Base-by-base conservation (phyloP, 805 yeast species). In the Phaffomyces opuntiae region DNA sequence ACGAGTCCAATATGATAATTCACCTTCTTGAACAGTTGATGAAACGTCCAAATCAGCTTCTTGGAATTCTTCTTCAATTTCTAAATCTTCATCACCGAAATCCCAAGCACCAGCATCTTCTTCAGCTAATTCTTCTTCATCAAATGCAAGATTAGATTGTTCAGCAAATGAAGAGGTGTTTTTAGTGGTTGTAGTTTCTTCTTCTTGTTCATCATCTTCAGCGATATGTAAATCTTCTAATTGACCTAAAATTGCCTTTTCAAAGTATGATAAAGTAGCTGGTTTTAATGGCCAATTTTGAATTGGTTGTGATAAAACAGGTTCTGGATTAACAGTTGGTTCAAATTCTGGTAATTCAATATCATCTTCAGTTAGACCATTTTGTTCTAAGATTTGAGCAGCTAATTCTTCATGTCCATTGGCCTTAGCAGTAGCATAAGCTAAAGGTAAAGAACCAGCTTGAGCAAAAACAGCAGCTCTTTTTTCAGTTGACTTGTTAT, bases 361-460 rank as follows among this genome's bases (percentile, higher is more conserved):
- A 46, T 85, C 85, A 37, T 70, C 69, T 53, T 77, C 80, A 26
- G 73, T 69, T 24, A 86, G 59, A 7, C 84, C 96, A 25, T 90
- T 77, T 49, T 84, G 81, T 37, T 75, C 77, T 53, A 88, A 68
- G 47, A 87, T 83, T 45, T 78, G 74, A 40, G 79, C 77, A 25
- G 96, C 96, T 45, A 83, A 69, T 27, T 80, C 89, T 36, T 73
- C 78, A 51, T 89, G 74, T 4, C 96, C 96, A 55, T 82, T 86
- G 27, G 93, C 72, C 63, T 85, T 87, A 21, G 99, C 97, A 51
- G 89, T 76, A 12, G 96, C 86, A 63, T 90, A 95, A 3, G 98
- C 99, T 57, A 95, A 75, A 7, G 98, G 89, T 42, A 76, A 69
- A 66, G 90, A 74, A 36, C 96, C 96, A 42, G 85, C 81, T 54